These are phyloP conservation scores for Sporothrix inflata DNA, from an alignment of 2,329 filamentous ascomycete genomes.

Conservation along the genomic window DNA sequence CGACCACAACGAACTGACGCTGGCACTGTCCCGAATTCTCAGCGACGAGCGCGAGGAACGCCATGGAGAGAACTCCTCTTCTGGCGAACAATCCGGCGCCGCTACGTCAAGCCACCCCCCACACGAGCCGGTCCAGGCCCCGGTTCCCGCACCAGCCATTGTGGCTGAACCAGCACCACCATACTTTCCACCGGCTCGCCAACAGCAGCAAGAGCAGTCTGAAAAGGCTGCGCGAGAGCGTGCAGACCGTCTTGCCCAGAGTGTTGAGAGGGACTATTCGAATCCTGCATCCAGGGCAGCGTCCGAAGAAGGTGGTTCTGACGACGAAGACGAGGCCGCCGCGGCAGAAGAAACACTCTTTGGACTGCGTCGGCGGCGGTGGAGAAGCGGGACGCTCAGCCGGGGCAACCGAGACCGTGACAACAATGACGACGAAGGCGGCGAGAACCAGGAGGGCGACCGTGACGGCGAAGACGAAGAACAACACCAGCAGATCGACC, in stretches of 20 bases:
- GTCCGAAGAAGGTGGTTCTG: slow-evolving; percentile 36
- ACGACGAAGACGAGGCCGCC: slow-evolving; percentile 22
- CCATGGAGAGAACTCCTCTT: not conserved
- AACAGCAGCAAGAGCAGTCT: slow-evolving; percentile 35
- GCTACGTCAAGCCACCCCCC: not conserved
- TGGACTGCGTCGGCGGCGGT: slow-evolving; percentile 15
- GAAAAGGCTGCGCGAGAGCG: slow-evolving; percentile 43
- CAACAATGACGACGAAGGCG: not conserved
- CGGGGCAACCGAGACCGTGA: not conserved
- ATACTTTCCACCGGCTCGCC: slow-evolving; percentile 31
- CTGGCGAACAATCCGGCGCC: not conserved
- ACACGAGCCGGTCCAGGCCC: not conserved
- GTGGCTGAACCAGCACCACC: slow-evolving; percentile 27
- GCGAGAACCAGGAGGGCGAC: not conserved
- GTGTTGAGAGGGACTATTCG: slow-evolving; percentile 40
- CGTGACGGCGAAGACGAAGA: slow-evolving; percentile 27
- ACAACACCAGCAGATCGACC: not conserved
- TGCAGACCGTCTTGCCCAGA: slow-evolving; percentile 43
- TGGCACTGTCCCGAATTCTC: slow-evolving; percentile 32
- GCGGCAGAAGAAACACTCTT: not conserved
- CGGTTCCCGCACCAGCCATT: not conserved
- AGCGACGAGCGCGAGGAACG: slow-evolving; percentile 19
- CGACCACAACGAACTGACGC: slow-evolving; percentile 34
- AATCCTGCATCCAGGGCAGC: slow-evolving; percentile 37
- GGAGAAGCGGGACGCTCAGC: not conserved